A percentile compares a stretch with the other conserved stretches of the same genome.
These are phyloP conservation scores for Phytophthora hibernalis DNA, from an alignment of 352 stramenopile species.

Conservation along the genomic window DNA sequence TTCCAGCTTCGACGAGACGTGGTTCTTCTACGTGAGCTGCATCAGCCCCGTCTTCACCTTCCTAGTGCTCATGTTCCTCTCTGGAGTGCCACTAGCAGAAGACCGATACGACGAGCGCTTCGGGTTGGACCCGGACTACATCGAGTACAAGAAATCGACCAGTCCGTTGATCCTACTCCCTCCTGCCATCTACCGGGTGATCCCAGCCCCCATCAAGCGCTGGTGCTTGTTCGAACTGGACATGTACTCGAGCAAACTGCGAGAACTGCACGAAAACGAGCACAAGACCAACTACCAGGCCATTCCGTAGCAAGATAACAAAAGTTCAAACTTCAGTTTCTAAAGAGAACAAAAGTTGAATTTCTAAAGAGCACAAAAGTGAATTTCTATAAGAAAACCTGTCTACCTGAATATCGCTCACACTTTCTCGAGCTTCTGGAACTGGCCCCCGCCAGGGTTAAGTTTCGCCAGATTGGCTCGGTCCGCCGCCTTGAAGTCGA, in stretches of 20 bases:
- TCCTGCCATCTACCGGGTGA: slow-evolving; percentile 44
- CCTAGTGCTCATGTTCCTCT: slow-evolving; percentile 77
- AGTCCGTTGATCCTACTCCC: slow-evolving; percentile 66
- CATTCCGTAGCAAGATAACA: slow-evolving; percentile 35
- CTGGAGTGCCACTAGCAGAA: slow-evolving; percentile 69
- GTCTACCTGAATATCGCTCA: slow-evolving; percentile 33
- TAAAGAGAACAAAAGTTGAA: too few species aligned
- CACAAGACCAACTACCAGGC: slow-evolving; percentile 38
- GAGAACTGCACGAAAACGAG: slow-evolving; percentile 25
- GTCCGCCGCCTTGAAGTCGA: slow-evolving; percentile 88
- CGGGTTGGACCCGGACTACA: slow-evolving; percentile 55
- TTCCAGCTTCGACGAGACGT: slow-evolving; percentile 50
- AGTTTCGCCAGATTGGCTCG: slow-evolving; percentile 75
- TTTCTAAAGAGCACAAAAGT: too few species aligned
- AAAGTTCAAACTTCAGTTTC: too few species aligned
- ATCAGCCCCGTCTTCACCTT: slow-evolving; percentile 62
- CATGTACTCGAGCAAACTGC: slow-evolving; percentile 64
- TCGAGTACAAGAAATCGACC: slow-evolving; percentile 72
- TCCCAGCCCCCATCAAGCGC: slow-evolving; percentile 52
- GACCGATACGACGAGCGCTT: slow-evolving; percentile 73
- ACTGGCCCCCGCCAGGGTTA: slow-evolving; percentile 82
- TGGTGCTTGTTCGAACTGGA: slow-evolving; percentile 59
- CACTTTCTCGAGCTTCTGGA: slow-evolving; percentile 88
- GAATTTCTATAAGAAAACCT: too few species aligned
- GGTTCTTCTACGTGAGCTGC: slow-evolving; percentile 57